Conservation (phyloP, 805 yeast species). For the Candida fluviatilis region DNA sequence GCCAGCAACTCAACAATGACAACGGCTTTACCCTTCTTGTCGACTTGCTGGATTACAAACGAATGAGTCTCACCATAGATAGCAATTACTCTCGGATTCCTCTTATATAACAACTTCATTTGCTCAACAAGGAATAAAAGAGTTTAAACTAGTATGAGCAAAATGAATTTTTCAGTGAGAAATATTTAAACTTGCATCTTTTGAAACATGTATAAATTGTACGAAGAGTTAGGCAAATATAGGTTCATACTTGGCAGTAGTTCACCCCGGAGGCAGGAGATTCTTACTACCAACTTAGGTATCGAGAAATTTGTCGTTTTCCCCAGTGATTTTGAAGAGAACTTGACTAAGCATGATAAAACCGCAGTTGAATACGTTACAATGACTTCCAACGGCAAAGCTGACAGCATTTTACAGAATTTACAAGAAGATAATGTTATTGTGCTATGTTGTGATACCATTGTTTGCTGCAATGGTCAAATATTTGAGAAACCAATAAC, state of each 20-base stretch:
- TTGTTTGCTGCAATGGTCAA: slow-evolving; percentile 52
- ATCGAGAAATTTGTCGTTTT: slow-evolving; percentile 41
- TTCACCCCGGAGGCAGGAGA: slow-evolving; percentile 76
- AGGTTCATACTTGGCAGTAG: slow-evolving; percentile 71
- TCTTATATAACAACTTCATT: slow-evolving; percentile 31
- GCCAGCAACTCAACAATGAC: slow-evolving; percentile 46
- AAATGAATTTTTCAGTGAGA: too few species aligned
- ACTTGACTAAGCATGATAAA: slow-evolving; percentile 52
- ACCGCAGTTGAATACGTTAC: slow-evolving; percentile 56
- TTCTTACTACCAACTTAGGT: slow-evolving; percentile 56
- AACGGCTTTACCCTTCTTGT: slow-evolving; percentile 24
- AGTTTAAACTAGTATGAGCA: too few species aligned
- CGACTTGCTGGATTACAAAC: slow-evolving; percentile 21
- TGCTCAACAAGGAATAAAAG: not conserved
- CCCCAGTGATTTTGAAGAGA: slow-evolving; percentile 73
- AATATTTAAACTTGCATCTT: too few species aligned
- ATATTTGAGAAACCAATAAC: slow-evolving; percentile 76
- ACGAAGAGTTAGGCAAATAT: slow-evolving; percentile 6
- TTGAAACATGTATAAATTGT: slow-evolving; percentile 6
- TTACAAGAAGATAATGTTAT: slow-evolving; percentile 23
- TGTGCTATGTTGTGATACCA: slow-evolving; percentile 75
- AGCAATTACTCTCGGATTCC: slow-evolving; percentile 28
- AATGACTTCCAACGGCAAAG: slow-evolving; percentile 68
- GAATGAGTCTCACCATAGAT: slow-evolving; percentile 27
- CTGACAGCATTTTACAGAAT: slow-evolving; percentile 52